Conservation (phyloP, 768 basidiomycete species). For the Calocybe cyanea region DNA sequence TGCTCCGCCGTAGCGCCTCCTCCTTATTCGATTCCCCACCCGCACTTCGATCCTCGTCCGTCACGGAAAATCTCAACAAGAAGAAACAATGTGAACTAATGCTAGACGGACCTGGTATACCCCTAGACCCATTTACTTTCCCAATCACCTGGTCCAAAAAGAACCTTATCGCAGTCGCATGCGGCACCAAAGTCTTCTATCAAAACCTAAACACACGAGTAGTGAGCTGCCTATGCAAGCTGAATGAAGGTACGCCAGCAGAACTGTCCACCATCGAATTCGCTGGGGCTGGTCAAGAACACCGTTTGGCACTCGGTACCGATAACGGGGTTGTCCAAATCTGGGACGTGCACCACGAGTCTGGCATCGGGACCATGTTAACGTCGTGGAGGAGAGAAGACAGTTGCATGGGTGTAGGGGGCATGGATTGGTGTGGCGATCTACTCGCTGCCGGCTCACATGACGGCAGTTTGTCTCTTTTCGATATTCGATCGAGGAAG, state of each 20-base stretch:
- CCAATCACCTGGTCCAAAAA: constrained; percentile 59
- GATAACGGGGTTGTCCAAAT: constrained; percentile 47
- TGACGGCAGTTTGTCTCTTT: constrained; percentile 62
- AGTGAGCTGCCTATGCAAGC: constrained; percentile 48
- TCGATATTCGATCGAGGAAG: constrained; percentile 50
- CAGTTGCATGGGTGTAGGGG: constrained; percentile 18
- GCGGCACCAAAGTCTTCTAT: constrained; percentile 54
- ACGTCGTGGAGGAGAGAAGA: constrained; percentile 38
- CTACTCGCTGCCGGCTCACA: constrained; percentile 61
- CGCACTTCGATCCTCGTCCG: constrained; percentile 37
- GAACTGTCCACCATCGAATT: constrained; percentile 48
- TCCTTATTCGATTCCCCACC: constrained; percentile 40
- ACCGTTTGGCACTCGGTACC: constrained; percentile 49
- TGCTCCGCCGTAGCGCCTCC: constrained; percentile 50
- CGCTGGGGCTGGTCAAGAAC: constrained; percentile 37
- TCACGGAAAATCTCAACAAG: constrained; percentile 52
- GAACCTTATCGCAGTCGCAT: constrained; percentile 63
- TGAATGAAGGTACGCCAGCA: constrained; percentile 28
- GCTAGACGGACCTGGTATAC: constrained; percentile 63
- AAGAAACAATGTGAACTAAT: constrained; percentile 53
- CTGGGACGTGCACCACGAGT: constrained; percentile 42
- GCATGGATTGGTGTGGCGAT: constrained; percentile 55
- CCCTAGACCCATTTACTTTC: constrained; percentile 48
- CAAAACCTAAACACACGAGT: constrained; percentile 55
- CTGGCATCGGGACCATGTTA: constrained; percentile 29